Base-by-base conservation (phyloP, 179 eudicot species). In the Patellifolia procumbens region DNA sequence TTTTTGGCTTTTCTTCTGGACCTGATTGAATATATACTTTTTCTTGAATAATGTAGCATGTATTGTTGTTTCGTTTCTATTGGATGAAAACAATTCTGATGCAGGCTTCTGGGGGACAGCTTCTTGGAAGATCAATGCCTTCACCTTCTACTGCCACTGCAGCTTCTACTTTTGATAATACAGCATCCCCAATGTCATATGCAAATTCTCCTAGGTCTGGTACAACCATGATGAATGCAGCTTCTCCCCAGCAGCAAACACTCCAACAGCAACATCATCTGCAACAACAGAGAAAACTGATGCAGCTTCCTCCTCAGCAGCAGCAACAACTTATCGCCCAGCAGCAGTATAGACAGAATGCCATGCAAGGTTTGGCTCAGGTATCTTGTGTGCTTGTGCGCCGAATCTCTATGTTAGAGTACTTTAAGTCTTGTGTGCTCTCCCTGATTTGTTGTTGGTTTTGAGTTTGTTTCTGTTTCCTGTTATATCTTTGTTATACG, bases 181-280 rank as follows among this genome's bases (percentile, higher is more conserved):
- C 96, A 48, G 83, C 97, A 35, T 91, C 99, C 56, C 98, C 99
- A 10, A 79, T 93, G 55, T 91, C 85, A 52, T 91, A 93, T 85
- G 92, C 94, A 80, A 93, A 93, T 75, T 95, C 98, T 15, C 99
- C 99, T 35, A 91, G 97, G 78, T 90, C 98, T 80, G 91, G 89
- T 76, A 78, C 95, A 49, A 90, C 71, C 77, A 85, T 90, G 87
- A 91, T 89, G 93, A 93, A 93, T 81, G 89, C 92, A 70, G 97
- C 98, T 48, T 93, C 99, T 68, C 97, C 99, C 71, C 99, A 91
- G 85, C 98, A 94, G 81, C 98, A 90, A 78, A 32, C 85, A 72
- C 85, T 78, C n/a, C 89, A 78, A 45, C 91, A 70, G 43, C 73
- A 81, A 67, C 89, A 85, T 61, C 89, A 82, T 37, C 79, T 68